Evolutionary conservation across 805 yeast genomes (phyloP), one percentile per base, ranked within the genome.

Genomic region (Starmerella potacharoeniae): DNA sequence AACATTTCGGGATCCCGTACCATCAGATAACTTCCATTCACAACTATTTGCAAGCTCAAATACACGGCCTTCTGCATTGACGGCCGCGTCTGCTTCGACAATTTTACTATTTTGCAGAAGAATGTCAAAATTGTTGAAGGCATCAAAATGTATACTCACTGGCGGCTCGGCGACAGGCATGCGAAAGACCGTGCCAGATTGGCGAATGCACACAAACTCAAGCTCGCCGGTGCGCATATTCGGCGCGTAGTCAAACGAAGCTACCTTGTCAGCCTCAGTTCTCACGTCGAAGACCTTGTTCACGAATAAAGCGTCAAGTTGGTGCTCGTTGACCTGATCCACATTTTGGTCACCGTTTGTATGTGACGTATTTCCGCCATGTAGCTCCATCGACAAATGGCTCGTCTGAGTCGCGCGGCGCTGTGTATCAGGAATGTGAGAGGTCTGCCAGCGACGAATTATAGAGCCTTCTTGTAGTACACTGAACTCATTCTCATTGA

Each of bases 151-250:
- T 8, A 84, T 66, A 8, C 81, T 74, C 39, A 80, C 80, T 35
- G 81, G 81, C 50, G 84, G 77, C 65, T 86, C 91, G 0, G 73
- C 69, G 0, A 83, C 85, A 0, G 83, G 78, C 90, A 86, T 86
- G 55, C 84, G 75, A 68, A 85, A 89, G 0, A 89, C 82, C 52
- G 86, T 83, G 4, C 97, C 97, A 0, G 95, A 85, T 63, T 87
- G 95, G 60, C 96, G 74, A 84, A 90, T 84, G 68, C 97, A 89
- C 33, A 90, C 80, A 55, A 86, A 75, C 61, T 83, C 81, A 8
- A 85, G 77, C 28, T 81, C 75, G n/a, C 66, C 69, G 2, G 79
- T 71, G 6, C 64, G 54, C 3, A 69, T 57, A 55, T 78, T 80
- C 0, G 83, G 81, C n/a, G 82, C 78, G 66, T 88, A 89, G 67